Base-by-base conservation (phyloP, 2,329 filamentous ascomycete species). In the Venturiaceae sp. region DNA sequence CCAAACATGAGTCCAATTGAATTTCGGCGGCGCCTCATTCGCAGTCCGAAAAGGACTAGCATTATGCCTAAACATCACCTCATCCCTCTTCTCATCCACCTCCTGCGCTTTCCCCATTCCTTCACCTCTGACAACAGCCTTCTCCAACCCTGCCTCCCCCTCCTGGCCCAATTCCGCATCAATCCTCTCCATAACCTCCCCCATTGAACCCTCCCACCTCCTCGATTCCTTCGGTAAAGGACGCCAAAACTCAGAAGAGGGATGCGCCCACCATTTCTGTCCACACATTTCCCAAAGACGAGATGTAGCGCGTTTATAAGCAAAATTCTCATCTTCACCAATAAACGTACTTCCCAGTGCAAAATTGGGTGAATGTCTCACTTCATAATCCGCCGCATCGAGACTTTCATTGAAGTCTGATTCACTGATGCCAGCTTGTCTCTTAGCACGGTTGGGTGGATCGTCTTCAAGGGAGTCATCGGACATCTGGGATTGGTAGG, bases 231-330 rank as follows among this genome's bases (percentile, higher is more conserved):
- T 62, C 0, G 84, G 80, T 39, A 91, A 66, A 2, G 88, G 88
- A 61, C 80, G 80, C 81, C 85, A 87, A 87, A 88, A 92, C 7
- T 71, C 77, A 6, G 77, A 72, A 3, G 80, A 81, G 3, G 72
- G 75, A 52, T 87, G 74, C 2, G 78, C 78, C 74, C 90, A 89
- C 88, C 88, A 92, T 61, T 80, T 75, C 37, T 76, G 77, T 19
- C 87, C 83, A 69, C 88, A 92, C 68, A 94, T 83, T 72, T 94
- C 88, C 88, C 88, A 94, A 3, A 94, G 74, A n/a, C 89, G 76
- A 63, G 85, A 89, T 46, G 83, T 78, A 1, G 88, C 89, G 26
- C 89, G 79, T 70, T 89, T 89, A 64, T 90, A 92, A 0, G 88
- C 88, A 68, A 94, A 94, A 13, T 83, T 78, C 69, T 92, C 88